Evolutionary conservation across 73 alveolate species (phyloP), one percentile per base, ranked within the genome.

Genomic region (Symbiodinium pilosum): DNA sequence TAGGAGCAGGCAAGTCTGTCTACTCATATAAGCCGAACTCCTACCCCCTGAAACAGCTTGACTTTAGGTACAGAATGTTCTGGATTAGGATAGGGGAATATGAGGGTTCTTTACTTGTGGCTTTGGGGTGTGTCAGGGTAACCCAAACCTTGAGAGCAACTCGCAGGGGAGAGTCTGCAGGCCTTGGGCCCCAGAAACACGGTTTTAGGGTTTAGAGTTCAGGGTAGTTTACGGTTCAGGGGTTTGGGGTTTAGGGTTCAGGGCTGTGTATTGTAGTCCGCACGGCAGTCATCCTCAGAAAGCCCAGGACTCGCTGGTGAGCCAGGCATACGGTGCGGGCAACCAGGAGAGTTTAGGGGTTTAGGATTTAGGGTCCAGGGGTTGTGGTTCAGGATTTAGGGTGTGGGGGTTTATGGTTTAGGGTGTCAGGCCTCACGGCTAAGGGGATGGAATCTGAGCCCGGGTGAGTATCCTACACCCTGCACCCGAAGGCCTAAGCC

Each of bases 261-360:
- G 59, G 59, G 59, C 14, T 47, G 14, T 47, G 59, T 14, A 47
- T 47, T 24, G 12, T 7, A 4, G n/a, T 30, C 71, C 26, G 34
- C 8, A 47, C 71, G n/a, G n/a, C 71, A 24, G 18, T 24, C 7
- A 54, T 21, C 7, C 71, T 14, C 34, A 24, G 7, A 64, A 4
- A 21, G 32, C 75, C 26, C 75, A 56, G 75, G 75, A 56, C 75
- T 68, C 96, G n/a, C 40, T 89, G 47, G 96, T 89, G 40, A 89
- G 96, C 44, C 96, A 89, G 75, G 96, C 96, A 26, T 69, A 89
- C 42, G 96, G 96, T 28, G 96, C 96, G 1, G 96, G 96, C 38
- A 89, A 43, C 39, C 71, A 89, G 96, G 96, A 5, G 7, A n/a
- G 21, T 47, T 6, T 14, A 47, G 14, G 59, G 14, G 59, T 9